Conservation (phyloP, 352 stramenopile genomes). For the Phytophthora meadii region DNA sequence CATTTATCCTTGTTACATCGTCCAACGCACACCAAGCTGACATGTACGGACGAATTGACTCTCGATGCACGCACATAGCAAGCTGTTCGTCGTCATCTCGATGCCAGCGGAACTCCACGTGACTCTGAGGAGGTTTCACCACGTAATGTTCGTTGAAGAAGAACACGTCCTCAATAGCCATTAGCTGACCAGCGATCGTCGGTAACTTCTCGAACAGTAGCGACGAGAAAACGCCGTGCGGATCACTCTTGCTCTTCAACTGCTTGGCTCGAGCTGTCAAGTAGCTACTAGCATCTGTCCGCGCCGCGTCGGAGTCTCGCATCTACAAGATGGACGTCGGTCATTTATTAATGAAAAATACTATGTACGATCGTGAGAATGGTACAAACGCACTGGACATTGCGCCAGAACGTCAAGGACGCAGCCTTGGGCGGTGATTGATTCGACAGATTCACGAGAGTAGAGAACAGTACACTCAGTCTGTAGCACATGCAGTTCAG, state of each 20-base stretch:
- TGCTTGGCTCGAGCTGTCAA: conserved; percentile 37
- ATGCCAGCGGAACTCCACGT: conserved; percentile 79
- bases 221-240: conserved; percentile 17
- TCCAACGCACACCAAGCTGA: conserved; percentile 78
- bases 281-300: conserved; percentile 37
- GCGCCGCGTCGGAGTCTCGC: conserved; percentile 36
- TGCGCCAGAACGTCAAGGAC: conserved; percentile 70
- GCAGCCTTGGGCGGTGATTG: conserved; percentile 45
- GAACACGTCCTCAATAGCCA: conserved; percentile 27
- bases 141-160: conserved; percentile 89
- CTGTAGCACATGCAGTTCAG: conserved; percentile 49
- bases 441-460: conserved; percentile 19
- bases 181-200: conserved; percentile 23
- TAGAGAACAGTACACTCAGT: conserved; percentile 40
- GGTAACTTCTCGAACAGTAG: conserved; percentile 60
- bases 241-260: conserved; percentile 19
- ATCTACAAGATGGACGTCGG: conserved; percentile 36
- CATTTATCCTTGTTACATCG: conserved; percentile 56
- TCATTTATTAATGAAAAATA: not conserved
- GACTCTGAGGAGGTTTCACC: conserved; percentile 62
- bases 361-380: not conserved
- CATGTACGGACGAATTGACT: conserved; percentile 56
- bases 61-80: conserved; percentile 70
- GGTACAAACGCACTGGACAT: conserved; percentile 44
- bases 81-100: conserved; percentile 80